Conservation (phyloP, 768 basidiomycete genomes). For the Tephrocybe sp. region DNA sequence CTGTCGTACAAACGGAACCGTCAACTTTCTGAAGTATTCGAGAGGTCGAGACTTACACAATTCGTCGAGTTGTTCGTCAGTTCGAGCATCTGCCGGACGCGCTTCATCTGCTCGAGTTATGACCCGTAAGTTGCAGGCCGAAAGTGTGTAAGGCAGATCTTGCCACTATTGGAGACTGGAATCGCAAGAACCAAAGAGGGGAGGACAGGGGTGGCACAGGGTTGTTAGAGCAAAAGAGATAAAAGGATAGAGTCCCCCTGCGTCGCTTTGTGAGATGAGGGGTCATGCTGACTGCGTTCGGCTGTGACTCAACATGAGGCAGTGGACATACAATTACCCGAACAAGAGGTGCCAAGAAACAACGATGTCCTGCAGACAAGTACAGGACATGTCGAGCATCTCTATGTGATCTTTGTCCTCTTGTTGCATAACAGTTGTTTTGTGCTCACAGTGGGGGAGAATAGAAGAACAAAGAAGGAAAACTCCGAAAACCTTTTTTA, state of each 20-base stretch:
- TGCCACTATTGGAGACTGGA: not conserved
- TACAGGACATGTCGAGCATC: not conserved
- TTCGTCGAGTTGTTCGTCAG: not conserved
- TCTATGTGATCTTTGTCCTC: no score
- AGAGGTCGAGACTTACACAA: not conserved
- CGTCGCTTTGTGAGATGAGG: constrained; percentile 14
- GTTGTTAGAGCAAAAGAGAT: constrained; percentile 12
- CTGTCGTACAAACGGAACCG: not conserved
- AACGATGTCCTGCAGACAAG: not conserved
- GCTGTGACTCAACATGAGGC: constrained; percentile 20
- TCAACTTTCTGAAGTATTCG: not conserved
- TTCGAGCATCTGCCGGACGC: not conserved
- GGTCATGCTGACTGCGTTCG: constrained; percentile 6
- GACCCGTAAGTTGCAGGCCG: no score
- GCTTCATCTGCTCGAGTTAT: no score
- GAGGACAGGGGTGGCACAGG: no score
- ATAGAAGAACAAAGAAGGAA: no score
- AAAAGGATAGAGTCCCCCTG: constrained; percentile 6
- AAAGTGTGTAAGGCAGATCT: constrained; percentile 1
- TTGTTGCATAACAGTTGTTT: no score
- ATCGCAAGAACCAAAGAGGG: no score
- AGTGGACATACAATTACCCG: constrained; percentile 13
- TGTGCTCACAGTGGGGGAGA: no score
- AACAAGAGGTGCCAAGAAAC: no score
- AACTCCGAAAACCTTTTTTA: no score